These are phyloP conservation scores for Oryza nivara DNA, from an alignment of 176 grass and related monocot genomes.

Conservation along the genomic window DNA sequence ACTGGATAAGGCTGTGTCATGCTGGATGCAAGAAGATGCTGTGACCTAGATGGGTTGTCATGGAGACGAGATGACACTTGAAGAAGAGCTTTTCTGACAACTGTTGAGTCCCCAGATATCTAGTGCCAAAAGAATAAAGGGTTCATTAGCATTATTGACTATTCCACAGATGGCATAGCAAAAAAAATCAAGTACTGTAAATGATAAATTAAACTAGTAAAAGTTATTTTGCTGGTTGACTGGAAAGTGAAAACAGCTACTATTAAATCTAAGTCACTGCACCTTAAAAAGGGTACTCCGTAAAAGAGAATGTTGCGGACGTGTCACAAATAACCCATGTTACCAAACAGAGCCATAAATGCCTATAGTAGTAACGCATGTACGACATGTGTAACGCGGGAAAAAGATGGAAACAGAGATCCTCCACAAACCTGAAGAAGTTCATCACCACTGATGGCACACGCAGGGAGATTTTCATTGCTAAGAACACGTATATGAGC, in stretches of 20 bases:
- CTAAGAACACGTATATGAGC: constrained; percentile 91
- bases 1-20: constrained; percentile 51
- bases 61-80: constrained; percentile 87
- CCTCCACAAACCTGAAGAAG: constrained; percentile 72
- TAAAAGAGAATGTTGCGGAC: not conserved
- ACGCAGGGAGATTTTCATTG: constrained; percentile 81
- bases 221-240: not conserved
- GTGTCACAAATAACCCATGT: not conserved
- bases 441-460: constrained; percentile 86
- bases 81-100: constrained; percentile 88
- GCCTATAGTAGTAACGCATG: not conserved
- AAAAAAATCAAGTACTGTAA: not conserved
- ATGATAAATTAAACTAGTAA: constrained; percentile 3
- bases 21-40: constrained; percentile 66
- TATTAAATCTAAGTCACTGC: not conserved
- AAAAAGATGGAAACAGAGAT: constrained; percentile 14
- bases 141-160: constrained; percentile 16
- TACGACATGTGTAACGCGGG: constrained; percentile 17
- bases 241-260: not conserved
- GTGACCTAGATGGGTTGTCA: constrained; percentile 93
- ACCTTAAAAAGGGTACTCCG: not conserved
- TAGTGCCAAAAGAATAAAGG: constrained; percentile 37
- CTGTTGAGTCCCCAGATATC: constrained; percentile 72
- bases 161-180: not conserved
- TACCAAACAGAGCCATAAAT: not conserved